A percentile compares a stretch with the other conserved stretches of the same genome.
Evolutionary conservation across 2,329 filamentous ascomycete genomes (phyloP).

Genomic region (Capronia coronata): DNA sequence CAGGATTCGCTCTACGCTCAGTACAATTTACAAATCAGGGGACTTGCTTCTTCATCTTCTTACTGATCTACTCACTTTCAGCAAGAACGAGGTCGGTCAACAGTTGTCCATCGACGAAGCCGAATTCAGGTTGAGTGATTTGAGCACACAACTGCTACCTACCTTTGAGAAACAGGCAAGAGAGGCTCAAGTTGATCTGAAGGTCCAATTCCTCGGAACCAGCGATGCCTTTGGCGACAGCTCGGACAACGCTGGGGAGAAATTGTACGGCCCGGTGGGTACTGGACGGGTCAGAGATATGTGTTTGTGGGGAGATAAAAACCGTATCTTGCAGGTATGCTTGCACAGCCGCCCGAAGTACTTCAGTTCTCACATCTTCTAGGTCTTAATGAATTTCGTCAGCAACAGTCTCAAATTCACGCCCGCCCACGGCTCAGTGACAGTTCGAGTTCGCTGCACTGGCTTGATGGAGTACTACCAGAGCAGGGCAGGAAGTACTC

Average conservation of each 20-base stretch:
- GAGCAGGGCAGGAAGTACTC: slow-evolving; percentile 22
- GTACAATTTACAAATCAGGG: slow-evolving; percentile 81
- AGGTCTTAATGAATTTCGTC: slow-evolving; percentile 72
- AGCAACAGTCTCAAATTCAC: slow-evolving; percentile 93
- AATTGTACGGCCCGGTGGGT: slow-evolving; percentile 59
- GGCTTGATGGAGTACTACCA: slow-evolving; percentile 22
- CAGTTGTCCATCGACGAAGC: slow-evolving; percentile 74
- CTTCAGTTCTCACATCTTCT: not conserved
- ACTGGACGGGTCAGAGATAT: slow-evolving; percentile 71
- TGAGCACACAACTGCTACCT: slow-evolving; percentile 71
- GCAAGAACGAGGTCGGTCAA: slow-evolving; percentile 89
- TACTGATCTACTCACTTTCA: slow-evolving; percentile 85
- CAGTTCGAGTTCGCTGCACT: slow-evolving; percentile 67
- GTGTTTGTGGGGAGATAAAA: slow-evolving; percentile 86
- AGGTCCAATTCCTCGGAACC: slow-evolving; percentile 62
- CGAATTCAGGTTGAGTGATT: slow-evolving; percentile 77
- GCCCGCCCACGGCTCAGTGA: slow-evolving; percentile 65
- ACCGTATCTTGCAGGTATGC: slow-evolving; percentile 66
- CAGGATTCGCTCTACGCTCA: slow-evolving; percentile 73
- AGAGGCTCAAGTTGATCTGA: slow-evolving; percentile 68
- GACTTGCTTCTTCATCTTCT: slow-evolving; percentile 79
- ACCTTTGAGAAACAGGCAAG: slow-evolving; percentile 88
- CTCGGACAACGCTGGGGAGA: slow-evolving; percentile 31
- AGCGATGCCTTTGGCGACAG: slow-evolving; percentile 33
- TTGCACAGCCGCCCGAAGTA: slow-evolving; percentile 44